Evolutionary conservation across 2,329 filamentous ascomycete species (phyloP).

Genomic region (Aspergillus thermomutatus): DNA sequence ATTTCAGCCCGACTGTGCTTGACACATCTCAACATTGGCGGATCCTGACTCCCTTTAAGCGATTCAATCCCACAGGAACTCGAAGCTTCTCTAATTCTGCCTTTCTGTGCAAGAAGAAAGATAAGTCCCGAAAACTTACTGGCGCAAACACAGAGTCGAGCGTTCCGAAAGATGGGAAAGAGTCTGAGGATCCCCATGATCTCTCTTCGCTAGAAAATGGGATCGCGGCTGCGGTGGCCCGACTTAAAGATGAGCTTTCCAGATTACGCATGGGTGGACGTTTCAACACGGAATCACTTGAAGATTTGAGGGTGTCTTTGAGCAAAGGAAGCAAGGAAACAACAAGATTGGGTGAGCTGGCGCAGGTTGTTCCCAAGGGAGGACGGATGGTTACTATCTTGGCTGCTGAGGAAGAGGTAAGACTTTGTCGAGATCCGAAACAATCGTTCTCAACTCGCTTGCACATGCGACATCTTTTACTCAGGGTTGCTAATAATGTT

Average conservation of each 20-base stretch:
- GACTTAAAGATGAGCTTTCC: conserved; percentile 59
- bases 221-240: conserved; percentile 54
- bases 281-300: conserved; percentile 60
- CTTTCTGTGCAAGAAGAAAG: conserved; percentile 51
- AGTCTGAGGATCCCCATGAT: conserved; percentile 57
- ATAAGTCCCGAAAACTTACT: conserved; percentile 48
- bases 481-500: background rate
- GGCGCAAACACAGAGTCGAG: conserved; percentile 28
- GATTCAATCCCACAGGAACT: background rate
- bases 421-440: conserved; percentile 22
- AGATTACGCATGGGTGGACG: conserved; percentile 61
- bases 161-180: conserved; percentile 28
- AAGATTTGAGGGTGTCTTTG: conserved; percentile 58
- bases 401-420: conserved; percentile 61
- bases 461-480: too few relatives aligned
- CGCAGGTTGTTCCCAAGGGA: conserved; percentile 64
- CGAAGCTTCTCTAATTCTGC: conserved; percentile 43
- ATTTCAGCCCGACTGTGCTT: background rate
- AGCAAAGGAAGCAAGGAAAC: conserved; percentile 51
- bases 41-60: background rate
- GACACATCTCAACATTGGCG: conserved; percentile 1
- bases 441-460: background rate
- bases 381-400: conserved; percentile 60
- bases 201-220: conserved; percentile 56
- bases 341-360: conserved; percentile 58